Conservation (phyloP, 129 eudicot genomes). For the Pseudognaphalium luteoalbum region DNA sequence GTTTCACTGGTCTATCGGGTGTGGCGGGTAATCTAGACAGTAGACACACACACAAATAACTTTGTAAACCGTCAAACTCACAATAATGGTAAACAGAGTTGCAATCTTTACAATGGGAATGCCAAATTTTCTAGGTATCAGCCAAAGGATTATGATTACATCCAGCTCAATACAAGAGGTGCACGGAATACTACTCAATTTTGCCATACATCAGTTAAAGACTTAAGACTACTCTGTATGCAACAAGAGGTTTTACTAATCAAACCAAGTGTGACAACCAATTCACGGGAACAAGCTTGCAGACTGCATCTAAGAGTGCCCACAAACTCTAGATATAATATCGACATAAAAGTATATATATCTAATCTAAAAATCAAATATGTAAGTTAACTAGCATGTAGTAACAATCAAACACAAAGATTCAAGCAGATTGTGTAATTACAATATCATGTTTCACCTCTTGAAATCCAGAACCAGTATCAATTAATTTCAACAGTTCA, state of each 20-base stretch:
- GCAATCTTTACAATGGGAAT: conserved; percentile 4
- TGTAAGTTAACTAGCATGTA: background rate
- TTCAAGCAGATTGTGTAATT: conserved; percentile 34
- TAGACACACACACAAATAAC: conserved; percentile 8
- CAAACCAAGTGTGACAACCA: background rate
- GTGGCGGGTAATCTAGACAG: background rate
- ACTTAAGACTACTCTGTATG: too few species aligned
- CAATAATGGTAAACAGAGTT: background rate
- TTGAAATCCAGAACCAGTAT: conserved; percentile 28
- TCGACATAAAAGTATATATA: background rate
- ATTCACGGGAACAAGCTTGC: background rate
- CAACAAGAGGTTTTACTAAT: background rate
- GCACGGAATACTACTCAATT: too few species aligned
- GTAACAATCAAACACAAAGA: background rate
- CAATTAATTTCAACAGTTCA: conserved; percentile 55
- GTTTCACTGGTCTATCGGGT: background rate
- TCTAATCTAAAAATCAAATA: conserved; percentile 10
- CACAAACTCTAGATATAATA: background rate
- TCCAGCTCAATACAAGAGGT: conserved; percentile 12
- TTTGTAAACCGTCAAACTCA: background rate
- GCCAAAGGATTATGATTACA: conserved; percentile 14
- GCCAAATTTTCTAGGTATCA: background rate
- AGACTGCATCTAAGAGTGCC: background rate
- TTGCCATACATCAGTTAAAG: too few species aligned
- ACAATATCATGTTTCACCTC: conserved; percentile 31